Base-by-base conservation (phyloP, 495 filamentous ascomycete species). In the Cercophora newfieldiana region DNA sequence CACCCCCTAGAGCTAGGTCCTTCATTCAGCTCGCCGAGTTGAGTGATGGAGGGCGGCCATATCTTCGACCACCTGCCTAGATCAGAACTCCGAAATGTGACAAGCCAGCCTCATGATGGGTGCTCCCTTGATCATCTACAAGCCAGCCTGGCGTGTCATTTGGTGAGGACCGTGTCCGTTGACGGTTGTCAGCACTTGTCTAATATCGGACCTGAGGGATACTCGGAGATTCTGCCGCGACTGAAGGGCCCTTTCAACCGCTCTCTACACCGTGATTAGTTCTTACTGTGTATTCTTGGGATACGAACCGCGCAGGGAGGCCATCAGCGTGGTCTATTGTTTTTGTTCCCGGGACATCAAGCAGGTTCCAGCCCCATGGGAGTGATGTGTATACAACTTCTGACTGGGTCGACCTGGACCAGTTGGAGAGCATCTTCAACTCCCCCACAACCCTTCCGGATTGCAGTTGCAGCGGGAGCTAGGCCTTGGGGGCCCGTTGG, bases 41-140 rank as follows among this genome's bases (percentile, higher is more conserved):
- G 12, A 44, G 37, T 44, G 37, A 44, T 16, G 37, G 37, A 44
- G 37, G 37, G 3, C 37, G 37, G 37, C 37, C 54, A 22, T 10
- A 57, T 57, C 50, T 26, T 57, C 54, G 26, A 30, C 54, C 54
- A 57, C 54, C 54, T 57, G 54, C 54, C 54, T 57, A 57, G 54
- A 22, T n/a, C 6, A 28, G 22, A 7, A 22, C 19, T 6, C 54
- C 26, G 54, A 57, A 25, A 57, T 57, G 54, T 57, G 54, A 30
- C 26, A 31, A 28, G 26, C 50, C 50, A 26, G 50, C 24, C 37
- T 44, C n/a, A n/a, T n/a, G n/a, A n/a, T n/a, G n/a, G n/a, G n/a
- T n/a, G n/a, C n/a, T n/a, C 18, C 10, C 37, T 44, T 44, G 4
- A 44, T 44, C 37, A 14, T 44, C 18, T 44, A 14, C 37, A 8